Conservation (phyloP, 2,329 filamentous ascomycete genomes). For the Sporothrix euskadiensis region DNA sequence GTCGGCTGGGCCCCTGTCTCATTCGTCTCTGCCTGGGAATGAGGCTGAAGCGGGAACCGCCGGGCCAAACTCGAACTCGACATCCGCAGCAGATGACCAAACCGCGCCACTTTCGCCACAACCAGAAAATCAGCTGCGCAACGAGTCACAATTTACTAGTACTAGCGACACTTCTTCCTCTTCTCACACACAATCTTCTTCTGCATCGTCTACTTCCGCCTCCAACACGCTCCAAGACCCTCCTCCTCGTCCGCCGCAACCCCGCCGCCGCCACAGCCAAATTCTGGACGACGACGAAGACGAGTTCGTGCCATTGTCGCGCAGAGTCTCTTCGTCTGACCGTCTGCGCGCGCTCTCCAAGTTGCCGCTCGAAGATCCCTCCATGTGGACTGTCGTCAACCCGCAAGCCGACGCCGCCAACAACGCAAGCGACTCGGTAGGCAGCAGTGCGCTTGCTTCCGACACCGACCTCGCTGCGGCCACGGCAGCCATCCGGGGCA, state of each 20-base stretch:
- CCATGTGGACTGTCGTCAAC: conserved; percentile 42
- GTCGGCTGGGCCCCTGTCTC: background rate
- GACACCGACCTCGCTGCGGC: background rate
- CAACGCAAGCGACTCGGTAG: background rate
- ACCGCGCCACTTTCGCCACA: conserved; percentile 1
- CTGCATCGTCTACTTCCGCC: background rate
- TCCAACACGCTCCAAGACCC: background rate
- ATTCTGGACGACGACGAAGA: conserved; percentile 39
- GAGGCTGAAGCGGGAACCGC: conserved; percentile 9
- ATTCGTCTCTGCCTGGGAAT: conserved; percentile 12
- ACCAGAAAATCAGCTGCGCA: background rate
- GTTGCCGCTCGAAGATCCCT: conserved; percentile 41
- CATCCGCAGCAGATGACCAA: conserved; percentile 1
- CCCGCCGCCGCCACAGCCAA: conserved; percentile 33
- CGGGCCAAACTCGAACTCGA: background rate
- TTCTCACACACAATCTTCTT: background rate
- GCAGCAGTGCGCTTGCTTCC: background rate
- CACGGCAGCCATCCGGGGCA: background rate
- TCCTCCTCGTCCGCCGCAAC: conserved; percentile 17
- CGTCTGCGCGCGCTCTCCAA: conserved; percentile 42
- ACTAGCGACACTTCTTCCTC: background rate
- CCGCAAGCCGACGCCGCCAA: conserved; percentile 29
- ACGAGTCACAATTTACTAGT: background rate
- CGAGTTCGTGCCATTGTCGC: conserved; percentile 40
- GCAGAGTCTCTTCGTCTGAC: conserved; percentile 43